Evolutionary conservation across 106 monocot species (phyloP).

Genomic region (Apostasia shenzhenica): DNA sequence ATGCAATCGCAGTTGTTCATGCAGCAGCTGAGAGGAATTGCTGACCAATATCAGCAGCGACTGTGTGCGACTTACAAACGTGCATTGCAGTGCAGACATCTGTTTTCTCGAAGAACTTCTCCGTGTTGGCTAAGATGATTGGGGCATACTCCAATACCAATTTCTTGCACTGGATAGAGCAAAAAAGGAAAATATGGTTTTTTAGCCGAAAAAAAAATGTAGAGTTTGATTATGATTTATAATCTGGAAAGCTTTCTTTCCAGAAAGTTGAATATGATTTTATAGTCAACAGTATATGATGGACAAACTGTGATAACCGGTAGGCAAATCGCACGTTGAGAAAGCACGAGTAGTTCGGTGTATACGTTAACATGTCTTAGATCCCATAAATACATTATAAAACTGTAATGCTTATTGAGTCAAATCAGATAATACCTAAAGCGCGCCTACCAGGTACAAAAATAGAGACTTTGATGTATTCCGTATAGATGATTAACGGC

Average conservation of each 20-base stretch:
- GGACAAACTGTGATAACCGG: no score
- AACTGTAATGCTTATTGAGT: not conserved
- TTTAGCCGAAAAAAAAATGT: not conserved
- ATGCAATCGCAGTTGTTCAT: no score
- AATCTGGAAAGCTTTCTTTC: not conserved
- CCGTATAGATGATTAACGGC: no score
- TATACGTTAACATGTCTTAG: not conserved
- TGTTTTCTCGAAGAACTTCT: slow-evolving; percentile 51
- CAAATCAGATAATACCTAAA: no score
- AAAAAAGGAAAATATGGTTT: not conserved
- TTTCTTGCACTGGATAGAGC: slow-evolving; percentile 47
- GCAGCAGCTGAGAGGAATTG: slow-evolving; percentile 5
- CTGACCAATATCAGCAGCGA: not conserved
- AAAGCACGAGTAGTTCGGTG: not conserved
- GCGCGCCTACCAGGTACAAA: no score
- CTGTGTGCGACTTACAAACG: slow-evolving; percentile 31
- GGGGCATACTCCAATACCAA: slow-evolving; percentile 49
- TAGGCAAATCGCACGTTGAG: no score
- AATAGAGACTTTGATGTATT: no score
- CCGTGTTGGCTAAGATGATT: slow-evolving; percentile 24
- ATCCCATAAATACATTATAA: not conserved
- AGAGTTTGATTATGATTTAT: not conserved
- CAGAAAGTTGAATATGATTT: no score
- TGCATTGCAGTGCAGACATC: slow-evolving; percentile 40
- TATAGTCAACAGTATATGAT: no score